Evolutionary conservation across 352 stramenopile species (phyloP).

Genomic region (Pythium pyrilobum): DNA sequence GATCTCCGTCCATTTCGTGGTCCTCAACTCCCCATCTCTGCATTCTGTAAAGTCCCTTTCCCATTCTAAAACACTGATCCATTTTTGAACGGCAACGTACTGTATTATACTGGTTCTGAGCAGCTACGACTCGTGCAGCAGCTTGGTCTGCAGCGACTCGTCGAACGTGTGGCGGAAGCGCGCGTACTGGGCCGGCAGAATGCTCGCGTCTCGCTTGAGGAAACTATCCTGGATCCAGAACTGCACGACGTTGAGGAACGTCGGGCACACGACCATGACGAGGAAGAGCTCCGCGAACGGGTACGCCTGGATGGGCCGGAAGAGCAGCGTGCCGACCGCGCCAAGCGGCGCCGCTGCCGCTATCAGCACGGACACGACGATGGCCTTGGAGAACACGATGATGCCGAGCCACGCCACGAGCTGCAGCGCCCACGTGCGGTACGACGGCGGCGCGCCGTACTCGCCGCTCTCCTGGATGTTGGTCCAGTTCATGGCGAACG

Average conservation of each 20-base stretch:
- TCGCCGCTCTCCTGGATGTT: conserved; percentile 74
- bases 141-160: conserved; percentile 59
- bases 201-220: conserved; percentile 69
- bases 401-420: conserved; percentile 60
- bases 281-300: conserved; percentile 68
- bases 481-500: conserved; percentile 65
- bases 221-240: conserved; percentile 87
- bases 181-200: conserved; percentile 49
- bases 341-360: conserved; percentile 40
- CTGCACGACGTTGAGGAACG: conserved; percentile 79
- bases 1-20: too few relatives aligned
- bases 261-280: conserved; percentile 81
- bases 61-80: background rate
- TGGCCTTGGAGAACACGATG: conserved; percentile 77
- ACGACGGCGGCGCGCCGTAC: conserved; percentile 68
- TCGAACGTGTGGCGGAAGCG: conserved; percentile 62
- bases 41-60: background rate
- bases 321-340: conserved; percentile 56
- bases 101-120: conserved; percentile 15
- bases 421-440: conserved; percentile 56
- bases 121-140: conserved; percentile 43
- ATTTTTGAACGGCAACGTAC: too few relatives aligned
- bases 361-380: conserved; percentile 71
- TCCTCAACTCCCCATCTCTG: background rate
- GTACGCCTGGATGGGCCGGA: conserved; percentile 50